Evolutionary conservation across 257 asterid genomes (phyloP), one percentile per base, ranked within the genome.

Genomic region (Mentha longifolia): DNA sequence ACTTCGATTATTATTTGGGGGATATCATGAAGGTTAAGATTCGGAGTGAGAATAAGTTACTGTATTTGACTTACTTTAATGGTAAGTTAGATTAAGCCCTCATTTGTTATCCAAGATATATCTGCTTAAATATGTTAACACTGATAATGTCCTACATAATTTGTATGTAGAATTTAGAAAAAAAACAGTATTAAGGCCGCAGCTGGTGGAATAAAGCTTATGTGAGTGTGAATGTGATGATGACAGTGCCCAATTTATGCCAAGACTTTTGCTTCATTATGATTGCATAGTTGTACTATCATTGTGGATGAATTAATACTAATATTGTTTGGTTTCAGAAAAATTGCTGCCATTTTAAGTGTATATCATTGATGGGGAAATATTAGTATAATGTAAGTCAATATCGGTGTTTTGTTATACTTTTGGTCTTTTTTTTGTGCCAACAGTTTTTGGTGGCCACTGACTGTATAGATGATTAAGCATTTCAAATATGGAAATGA

Each of bases 211-310:
- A 39, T 16, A 20, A 66, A 46, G n/a, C 54, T 47, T 0, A 1
- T 28, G 31, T 28, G 31, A 52, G 13, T 50, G 31, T 8, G 16
- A 31, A 58, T 43, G 59, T 35, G 45, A 62, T 33, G 45, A 50
- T 61, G 62, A 52, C 15, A 60, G 68, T 19, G 63, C 76, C 76
- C 55, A 35, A 55, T 9, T 51, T 25, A 54, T 49, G 31, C 45
- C 68, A 33, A 59, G 52, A 66, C 73, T 43, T 45, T 54, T 42
- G 14, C 45, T 42, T 73, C 72, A 64, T 17, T 30, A 14, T 13
- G 33, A 42, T 15, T 42, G 47, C 31, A 28, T 28, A 28, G 3
- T 28, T 28, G 31, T 28, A 28, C 31, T 28, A 28, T 28, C 31
- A 28, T 28, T 28, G 31, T 28, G 3, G 31, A 28, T 28, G 2